Base-by-base conservation (phyloP, 495 filamentous ascomycete species). In the Aspergillus nanangensis region DNA sequence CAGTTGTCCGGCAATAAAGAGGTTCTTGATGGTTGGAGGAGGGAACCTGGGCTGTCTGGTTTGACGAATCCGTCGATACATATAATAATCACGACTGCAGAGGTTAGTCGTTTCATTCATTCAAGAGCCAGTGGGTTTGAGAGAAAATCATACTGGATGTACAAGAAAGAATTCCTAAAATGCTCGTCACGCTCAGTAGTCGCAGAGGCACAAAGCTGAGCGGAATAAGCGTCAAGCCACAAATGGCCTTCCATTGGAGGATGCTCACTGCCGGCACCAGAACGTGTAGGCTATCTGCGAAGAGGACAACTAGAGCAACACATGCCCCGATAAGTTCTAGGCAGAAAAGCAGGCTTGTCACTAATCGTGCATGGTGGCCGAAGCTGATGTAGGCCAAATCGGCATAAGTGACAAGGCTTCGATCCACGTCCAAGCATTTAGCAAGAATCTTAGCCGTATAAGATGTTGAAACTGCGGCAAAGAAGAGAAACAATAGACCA, bases 341-440 rank as follows among this genome's bases (percentile, higher is more conserved):
- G 2, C 82, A 87, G 69, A 98, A 97, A 5, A 98, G 71, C 18
- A 95, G 65, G 45, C 88, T 90, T 4, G 87, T 91, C 21, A 82
- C 74, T 23, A 95, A 68, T 29, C 93, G 83, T 22, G 88, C 90
- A 37, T 77, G 79, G 11, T 80, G 76, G n/a, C 93, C 93, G 59
- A 93, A 98, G 39, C 89, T 90, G 50, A 95, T 82, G 61, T 84
- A 96, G 18, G 92, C 94, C 18, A 98, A 71, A 60, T 98, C 93
- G 19, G 91, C 91, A 68, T 95, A 98, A 15, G 93, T 95, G 34
- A 87, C 77, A 19, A 88, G 71, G 20, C 75, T 88, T 71, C 61
- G 82, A 66, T 95, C 88, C 21, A 89, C 79, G 58, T 96, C 86
- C 61, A 96, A 81, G 63, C 93, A 97, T 58, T 86, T 90, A 8